Conservation (phyloP, 1,284 basidiomycete genomes). For the Phenoliferia sp. region DNA sequence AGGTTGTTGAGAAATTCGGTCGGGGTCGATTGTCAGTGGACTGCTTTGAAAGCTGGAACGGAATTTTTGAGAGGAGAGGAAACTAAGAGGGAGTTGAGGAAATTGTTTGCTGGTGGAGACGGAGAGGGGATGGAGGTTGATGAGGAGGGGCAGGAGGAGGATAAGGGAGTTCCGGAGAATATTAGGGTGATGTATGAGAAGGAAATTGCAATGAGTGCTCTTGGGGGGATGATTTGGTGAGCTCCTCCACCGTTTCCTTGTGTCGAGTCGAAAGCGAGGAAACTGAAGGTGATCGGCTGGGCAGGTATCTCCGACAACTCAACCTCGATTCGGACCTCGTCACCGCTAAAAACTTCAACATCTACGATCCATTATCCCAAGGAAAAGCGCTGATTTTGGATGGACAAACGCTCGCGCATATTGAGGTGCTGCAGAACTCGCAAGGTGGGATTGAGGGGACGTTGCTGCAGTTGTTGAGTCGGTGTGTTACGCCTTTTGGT, state of each 20-base stretch:
- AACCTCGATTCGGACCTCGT: constrained; percentile 91
- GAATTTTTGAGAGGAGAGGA: constrained; percentile 74
- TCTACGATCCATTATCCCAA: constrained; percentile 87
- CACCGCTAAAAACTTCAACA: constrained; percentile 90
- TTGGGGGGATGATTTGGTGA: constrained; percentile 86
- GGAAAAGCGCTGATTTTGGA: constrained; percentile 80
- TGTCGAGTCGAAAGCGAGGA: neutral
- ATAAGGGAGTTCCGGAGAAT: constrained; percentile 55
- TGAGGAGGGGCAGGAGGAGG: constrained; percentile 48
- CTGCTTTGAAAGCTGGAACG: constrained; percentile 64
- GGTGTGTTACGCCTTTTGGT: constrained; percentile 81
- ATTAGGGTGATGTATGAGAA: constrained; percentile 64
- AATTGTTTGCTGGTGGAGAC: constrained; percentile 56
- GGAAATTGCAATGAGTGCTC: constrained; percentile 66
- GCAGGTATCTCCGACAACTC: constrained; percentile 76
- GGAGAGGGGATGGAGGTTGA: constrained; percentile 17
- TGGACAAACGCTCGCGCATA: constrained; percentile 86
- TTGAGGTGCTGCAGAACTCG: constrained; percentile 87
- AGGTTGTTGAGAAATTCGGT: constrained; percentile 74
- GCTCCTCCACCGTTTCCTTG: neutral
- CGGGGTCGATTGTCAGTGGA: constrained; percentile 77
- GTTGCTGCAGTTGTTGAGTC: constrained; percentile 70
- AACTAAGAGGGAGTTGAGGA: constrained; percentile 64
- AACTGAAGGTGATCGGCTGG: neutral
- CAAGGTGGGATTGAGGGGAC: constrained; percentile 88